phyloP scores from a whole-genome alignment of 371 early-diverging fungal species.

The Mucor racemosus region DNA sequence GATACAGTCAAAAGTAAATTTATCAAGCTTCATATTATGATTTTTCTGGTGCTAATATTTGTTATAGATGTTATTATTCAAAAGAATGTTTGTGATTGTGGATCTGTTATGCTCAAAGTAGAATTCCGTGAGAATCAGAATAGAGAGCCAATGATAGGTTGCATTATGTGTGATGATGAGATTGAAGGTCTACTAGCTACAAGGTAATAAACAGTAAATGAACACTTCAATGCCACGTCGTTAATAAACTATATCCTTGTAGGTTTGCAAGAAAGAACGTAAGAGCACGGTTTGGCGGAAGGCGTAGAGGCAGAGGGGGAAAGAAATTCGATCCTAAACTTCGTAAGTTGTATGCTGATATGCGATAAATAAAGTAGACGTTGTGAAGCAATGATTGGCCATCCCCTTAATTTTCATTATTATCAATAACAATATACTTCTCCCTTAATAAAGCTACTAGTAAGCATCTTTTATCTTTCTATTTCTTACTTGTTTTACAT shows the following conservation, averaged over 20 bases:
- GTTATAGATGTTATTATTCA: slow-evolving; percentile 38
- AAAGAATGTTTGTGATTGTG: slow-evolving; percentile 48
- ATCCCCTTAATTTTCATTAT: background rate
- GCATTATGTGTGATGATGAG: slow-evolving; percentile 58
- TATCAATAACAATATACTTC: background rate
- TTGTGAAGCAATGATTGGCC: slow-evolving; percentile 11
- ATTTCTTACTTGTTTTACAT: background rate
- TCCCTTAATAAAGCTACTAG: background rate
- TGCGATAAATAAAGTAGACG: slow-evolving; percentile 19
- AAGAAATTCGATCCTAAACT: slow-evolving; percentile 30
- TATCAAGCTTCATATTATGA: no score
- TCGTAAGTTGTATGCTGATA: slow-evolving; percentile 28
- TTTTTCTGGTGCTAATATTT: background rate
- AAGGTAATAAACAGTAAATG: slow-evolving; percentile 22
- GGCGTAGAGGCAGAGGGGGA: slow-evolving; percentile 18
- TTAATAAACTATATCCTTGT: background rate
- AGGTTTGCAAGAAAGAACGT: slow-evolving; percentile 32
- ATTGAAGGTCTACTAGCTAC: slow-evolving; percentile 47
- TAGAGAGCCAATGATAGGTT: slow-evolving; percentile 40
- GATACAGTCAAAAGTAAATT: slow-evolving; percentile 49
- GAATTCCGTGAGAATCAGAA: slow-evolving; percentile 57
- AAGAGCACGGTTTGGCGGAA: slow-evolving; percentile 15
- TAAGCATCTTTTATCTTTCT: background rate
- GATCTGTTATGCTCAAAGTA: slow-evolving; percentile 42
- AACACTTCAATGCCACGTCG: no score